A percentile compares a stretch with the other conserved stretches of the same genome.
Evolutionary conservation across 805 yeast species (phyloP).

Genomic region (Hanseniaspora taiwanica): DNA sequence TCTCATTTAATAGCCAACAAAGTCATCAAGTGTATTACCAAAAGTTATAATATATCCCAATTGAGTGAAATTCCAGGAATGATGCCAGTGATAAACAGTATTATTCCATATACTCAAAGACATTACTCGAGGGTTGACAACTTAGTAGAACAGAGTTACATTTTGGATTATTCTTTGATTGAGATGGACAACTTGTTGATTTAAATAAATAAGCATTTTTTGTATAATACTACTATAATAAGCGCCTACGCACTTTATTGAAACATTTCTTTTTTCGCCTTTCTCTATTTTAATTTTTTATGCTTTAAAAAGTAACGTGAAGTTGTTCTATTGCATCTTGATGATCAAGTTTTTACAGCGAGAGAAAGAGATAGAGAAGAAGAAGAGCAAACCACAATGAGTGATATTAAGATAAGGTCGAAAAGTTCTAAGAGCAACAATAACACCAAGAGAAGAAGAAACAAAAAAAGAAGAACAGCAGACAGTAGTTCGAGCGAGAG

Average conservation of each 20-base stretch:
- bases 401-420: not conserved
- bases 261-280: too few relatives aligned
- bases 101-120: conserved; percentile 80
- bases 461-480: conserved; percentile 76
- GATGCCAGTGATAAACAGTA: conserved; percentile 53
- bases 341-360: too few relatives aligned
- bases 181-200: conserved; percentile 51
- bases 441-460: conserved; percentile 35
- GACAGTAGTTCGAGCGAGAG: conserved; percentile 46
- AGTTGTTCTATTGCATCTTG: too few relatives aligned
- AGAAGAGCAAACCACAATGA: not conserved
- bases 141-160: conserved; percentile 71
- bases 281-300: too few relatives aligned
- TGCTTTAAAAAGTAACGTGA: too few relatives aligned
- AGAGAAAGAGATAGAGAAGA: too few relatives aligned
- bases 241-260: too few relatives aligned
- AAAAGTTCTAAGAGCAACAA: conserved; percentile 8
- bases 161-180: conserved; percentile 71
- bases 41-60: conserved; percentile 38
- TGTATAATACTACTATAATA: too few relatives aligned
- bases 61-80: conserved; percentile 56
- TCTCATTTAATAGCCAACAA: conserved; percentile 73
- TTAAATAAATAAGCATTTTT: not conserved
- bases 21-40: conserved; percentile 51
- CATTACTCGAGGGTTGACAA: conserved; percentile 69